Conservation (phyloP, 1,139 yeast genomes). For the Hyphopichia fennica region DNA sequence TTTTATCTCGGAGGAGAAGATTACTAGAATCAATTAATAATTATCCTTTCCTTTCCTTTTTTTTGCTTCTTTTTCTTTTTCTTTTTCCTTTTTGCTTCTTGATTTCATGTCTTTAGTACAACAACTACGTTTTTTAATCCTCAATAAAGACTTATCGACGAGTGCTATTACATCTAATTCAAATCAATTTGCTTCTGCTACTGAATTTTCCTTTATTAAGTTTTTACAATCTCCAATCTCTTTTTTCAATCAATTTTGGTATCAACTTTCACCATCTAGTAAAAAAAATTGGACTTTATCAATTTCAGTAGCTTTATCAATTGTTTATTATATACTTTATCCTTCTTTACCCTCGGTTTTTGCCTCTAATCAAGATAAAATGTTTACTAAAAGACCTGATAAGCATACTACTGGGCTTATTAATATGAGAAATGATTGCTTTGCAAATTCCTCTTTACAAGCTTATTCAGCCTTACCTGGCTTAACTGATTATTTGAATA, state of each 20-base stretch:
- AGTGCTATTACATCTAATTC: too few species aligned
- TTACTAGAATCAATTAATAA: too few species aligned
- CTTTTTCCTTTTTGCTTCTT: neutral
- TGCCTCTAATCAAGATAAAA: constrained; percentile 11
- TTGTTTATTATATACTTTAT: constrained; percentile 21
- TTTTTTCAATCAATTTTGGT: neutral
- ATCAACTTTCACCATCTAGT: neutral
- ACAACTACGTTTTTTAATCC: constrained; percentile 9
- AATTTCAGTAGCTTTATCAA: neutral
- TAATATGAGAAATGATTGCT: constrained; percentile 85
- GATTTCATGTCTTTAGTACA: constrained; percentile 9
- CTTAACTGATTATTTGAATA: constrained; percentile 61
- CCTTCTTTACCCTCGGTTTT: constrained; percentile 17
- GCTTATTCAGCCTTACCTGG: constrained; percentile 74
- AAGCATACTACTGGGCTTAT: constrained; percentile 78
- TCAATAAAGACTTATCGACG: constrained; percentile 6
- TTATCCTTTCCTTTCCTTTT: too few species aligned
- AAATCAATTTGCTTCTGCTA: neutral
- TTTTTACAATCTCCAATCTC: neutral
- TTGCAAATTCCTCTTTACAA: constrained; percentile 88
- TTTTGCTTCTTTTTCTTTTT: neutral
- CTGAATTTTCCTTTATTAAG: neutral
- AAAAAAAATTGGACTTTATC: neutral
- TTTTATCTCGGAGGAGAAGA: neutral
- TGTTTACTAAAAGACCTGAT: constrained; percentile 63